Percentiles rank a stretch among this genome's conserved stretches.
Evolutionary conservation across 2,329 filamentous ascomycete species (phyloP).

Genomic region (Phialemoniopsis sp.): DNA sequence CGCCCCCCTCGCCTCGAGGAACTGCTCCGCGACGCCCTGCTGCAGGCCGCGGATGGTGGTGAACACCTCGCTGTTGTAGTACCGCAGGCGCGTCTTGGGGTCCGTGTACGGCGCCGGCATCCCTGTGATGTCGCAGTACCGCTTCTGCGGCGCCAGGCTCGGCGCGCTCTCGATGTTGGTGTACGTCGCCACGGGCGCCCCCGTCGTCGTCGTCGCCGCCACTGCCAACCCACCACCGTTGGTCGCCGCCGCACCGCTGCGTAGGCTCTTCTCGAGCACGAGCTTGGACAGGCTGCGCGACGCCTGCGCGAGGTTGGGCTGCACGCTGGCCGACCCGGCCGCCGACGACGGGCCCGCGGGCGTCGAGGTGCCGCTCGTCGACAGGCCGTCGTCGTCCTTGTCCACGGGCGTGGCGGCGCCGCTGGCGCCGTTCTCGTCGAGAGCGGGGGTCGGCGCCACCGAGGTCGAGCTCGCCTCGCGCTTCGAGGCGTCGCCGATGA

Average conservation of each 20-base stretch:
- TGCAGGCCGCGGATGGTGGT: conserved; percentile 73
- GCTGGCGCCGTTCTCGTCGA: conserved; percentile 69
- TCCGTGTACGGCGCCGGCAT: conserved; percentile 88
- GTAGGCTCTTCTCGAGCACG: conserved; percentile 78
- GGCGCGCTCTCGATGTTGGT: conserved; percentile 93
- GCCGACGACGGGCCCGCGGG: conserved; percentile 43
- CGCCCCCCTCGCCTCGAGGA: conserved; percentile 83
- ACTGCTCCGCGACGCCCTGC: conserved; percentile 81
- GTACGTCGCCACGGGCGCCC: conserved; percentile 70
- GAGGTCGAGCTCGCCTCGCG: conserved; percentile 69
- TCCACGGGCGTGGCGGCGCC: conserved; percentile 61
- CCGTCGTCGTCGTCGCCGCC: background rate
- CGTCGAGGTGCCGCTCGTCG: conserved; percentile 55
- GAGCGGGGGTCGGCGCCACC: conserved; percentile 71
- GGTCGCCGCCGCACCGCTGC: conserved; percentile 30
- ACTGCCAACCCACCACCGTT: conserved; percentile 26
- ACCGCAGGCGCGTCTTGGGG: conserved; percentile 89
- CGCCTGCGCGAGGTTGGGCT: conserved; percentile 80
- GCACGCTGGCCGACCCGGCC: conserved; percentile 27
- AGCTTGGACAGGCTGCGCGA: conserved; percentile 82
- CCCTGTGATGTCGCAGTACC: conserved; percentile 95
- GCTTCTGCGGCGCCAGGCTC: conserved; percentile 76
- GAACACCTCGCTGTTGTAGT: conserved; percentile 93
- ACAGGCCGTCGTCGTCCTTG: conserved; percentile 45
- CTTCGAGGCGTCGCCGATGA: conserved; percentile 82